Conservation (phyloP, 192 early-diverging fungal genomes). For the Coemansia sp. region DNA sequence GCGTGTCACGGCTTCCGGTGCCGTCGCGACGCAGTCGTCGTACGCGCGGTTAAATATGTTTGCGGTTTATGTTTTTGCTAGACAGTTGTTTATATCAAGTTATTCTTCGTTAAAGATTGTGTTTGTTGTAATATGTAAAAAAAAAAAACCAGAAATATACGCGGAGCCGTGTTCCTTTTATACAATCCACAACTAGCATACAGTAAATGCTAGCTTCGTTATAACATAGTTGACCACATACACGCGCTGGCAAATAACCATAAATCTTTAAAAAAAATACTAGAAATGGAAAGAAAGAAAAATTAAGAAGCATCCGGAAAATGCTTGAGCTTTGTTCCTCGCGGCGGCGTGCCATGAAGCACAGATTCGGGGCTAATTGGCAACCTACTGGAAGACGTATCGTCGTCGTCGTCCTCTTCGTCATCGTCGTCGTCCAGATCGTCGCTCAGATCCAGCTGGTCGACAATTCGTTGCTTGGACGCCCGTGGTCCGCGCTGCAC, state of each 20-base stretch:
- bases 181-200: neutral
- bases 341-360: slow-evolving; percentile 46
- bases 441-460: slow-evolving; percentile 22
- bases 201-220: neutral
- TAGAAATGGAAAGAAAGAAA: slow-evolving; percentile 1
- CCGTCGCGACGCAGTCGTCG: slow-evolving; percentile 8
- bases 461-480: slow-evolving; percentile 19
- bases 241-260: neutral
- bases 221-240: neutral
- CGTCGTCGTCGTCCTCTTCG: slow-evolving; percentile 42
- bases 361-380: slow-evolving; percentile 15
- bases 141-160: too few relatives aligned
- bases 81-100: too few relatives aligned
- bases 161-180: neutral
- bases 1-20: slow-evolving; percentile 14
- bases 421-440: slow-evolving; percentile 27
- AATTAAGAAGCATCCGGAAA: slow-evolving; percentile 6
- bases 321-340: slow-evolving; percentile 34
- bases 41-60: neutral
- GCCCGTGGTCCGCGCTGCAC: neutral
- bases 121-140: too few relatives aligned
- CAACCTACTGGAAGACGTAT: slow-evolving; percentile 2
- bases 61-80: too few relatives aligned
- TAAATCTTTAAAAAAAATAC: neutral
- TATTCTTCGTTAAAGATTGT: too few relatives aligned